Base-by-base conservation (phyloP, 129 eudicot species). In the Glebionis coronaria region DNA sequence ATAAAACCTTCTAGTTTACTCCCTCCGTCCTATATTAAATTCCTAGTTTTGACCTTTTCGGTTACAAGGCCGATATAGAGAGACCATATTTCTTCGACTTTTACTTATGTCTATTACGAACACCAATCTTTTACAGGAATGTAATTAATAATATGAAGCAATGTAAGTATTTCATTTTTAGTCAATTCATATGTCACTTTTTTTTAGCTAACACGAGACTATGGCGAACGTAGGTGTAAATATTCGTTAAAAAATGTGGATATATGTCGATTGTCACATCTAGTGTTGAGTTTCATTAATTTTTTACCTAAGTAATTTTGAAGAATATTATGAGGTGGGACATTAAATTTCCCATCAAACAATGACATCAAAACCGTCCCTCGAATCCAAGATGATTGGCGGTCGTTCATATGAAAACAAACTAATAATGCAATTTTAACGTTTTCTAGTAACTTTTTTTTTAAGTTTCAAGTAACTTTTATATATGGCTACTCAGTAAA, bases 351-450 rank as follows among this genome's bases (percentile, higher is more conserved):
- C 18, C 2, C 54, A 72, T 51, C 70, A 23, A 72, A 35, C 56
- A 72, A 25, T 51, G 70, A 72, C 70, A 21, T 52, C 44, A 72
- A 40, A 72, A 40, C 77, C 77, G 63, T 21, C 77, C 70, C 44
- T 16, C 77, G 70, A 72, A 72, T 72, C 77, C 70, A 63, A 62
- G 70, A 63, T 50, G 52, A 20, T 62, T 35, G 77, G 77, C 69
- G 77, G 77, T 72, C 55, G 77, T 72, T 70, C 12, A 38, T 68
- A 38, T 63, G 18, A 47, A 68, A 20, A 23, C 4, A 23, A 67
- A 42, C 25, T 10, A 12, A 57, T 68, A 31, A 31, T 31, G 40
- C 40, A 31, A 31, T 31, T 31, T 31, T 5, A 56, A 0, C 11
- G 35, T 63, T 20, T 19, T 12, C 5, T 0, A 10, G 20, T 14